Conservation (phyloP, 75 land plant genomes). For the Selaginella moellendorffii region DNA sequence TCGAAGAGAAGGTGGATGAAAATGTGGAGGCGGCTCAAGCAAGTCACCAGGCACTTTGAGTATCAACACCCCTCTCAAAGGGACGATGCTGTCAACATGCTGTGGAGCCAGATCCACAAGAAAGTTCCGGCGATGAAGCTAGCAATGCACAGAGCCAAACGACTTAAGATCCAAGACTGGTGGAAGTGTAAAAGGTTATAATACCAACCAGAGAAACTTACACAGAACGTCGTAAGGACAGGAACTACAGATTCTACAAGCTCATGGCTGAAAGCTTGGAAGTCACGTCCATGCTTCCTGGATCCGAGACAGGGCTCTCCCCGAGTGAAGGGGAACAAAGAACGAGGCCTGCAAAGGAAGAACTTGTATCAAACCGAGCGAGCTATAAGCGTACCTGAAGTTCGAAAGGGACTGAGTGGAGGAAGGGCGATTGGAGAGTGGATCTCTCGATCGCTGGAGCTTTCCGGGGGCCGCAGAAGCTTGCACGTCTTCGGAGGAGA, state of each 20-base stretch:
- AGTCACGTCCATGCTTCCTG: too few species aligned
- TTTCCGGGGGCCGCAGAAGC: not conserved
- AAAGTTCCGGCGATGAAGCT: slow-evolving; percentile 58
- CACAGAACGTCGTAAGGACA: too few species aligned
- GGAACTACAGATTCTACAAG: too few species aligned
- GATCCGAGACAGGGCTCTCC: too few species aligned
- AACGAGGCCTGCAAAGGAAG: too few species aligned
- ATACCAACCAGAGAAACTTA: not conserved
- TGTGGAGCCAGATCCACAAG: slow-evolving; percentile 64
- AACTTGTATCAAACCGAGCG: too few species aligned
- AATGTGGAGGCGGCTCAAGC: slow-evolving; percentile 77
- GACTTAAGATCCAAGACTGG: slow-evolving; percentile 77
- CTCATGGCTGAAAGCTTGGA: too few species aligned
- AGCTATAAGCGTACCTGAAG: too few species aligned
- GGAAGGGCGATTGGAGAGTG: not conserved
- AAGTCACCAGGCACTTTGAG: slow-evolving; percentile 57
- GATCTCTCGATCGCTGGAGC: not conserved
- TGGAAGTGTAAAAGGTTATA: slow-evolving; percentile 18
- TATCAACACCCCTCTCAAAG: slow-evolving; percentile 63
- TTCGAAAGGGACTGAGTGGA: not conserved
- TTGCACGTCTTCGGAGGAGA: not conserved
- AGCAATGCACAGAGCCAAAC: slow-evolving; percentile 42
- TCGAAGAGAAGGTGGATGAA: slow-evolving; percentile 56
- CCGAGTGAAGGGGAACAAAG: too few species aligned
- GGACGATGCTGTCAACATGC: slow-evolving; percentile 80